Base-by-base conservation (phyloP, 495 filamentous ascomycete species). In the Apiosordaria backusii region DNA sequence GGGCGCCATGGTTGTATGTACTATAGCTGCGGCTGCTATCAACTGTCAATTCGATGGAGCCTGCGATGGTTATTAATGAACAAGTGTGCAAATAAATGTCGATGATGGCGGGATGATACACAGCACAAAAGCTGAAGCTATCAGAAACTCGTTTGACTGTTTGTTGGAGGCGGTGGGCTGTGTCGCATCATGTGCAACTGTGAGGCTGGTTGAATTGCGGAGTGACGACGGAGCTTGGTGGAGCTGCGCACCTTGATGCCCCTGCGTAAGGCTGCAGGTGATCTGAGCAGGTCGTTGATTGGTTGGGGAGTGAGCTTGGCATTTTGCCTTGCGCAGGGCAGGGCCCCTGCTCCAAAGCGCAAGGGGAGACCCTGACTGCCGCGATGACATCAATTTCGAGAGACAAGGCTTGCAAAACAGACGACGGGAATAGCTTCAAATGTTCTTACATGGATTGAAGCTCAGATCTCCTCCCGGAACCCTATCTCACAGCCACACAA, bases 181-280 rank as follows among this genome's bases (percentile, higher is more conserved):
- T 25, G 21, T 10, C 23, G 21, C 6, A 29, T 13, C 24, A 19
- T 24, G 18, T n/a, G 22, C 24, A 13, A 2, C 35, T 24, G 18
- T n/a, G 22, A 18, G 10, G 2, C 35, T 35, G 26, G 19, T 40
- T 26, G 35, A 13, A 7, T 13, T 7, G 35, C 35, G 13, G 35
- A 45, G 35, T 29, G 27, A 3, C 27, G 27, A 7, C 3, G 27
- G 27, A 4, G 35, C 16, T 45, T 45, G 24, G 24, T 57, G 10
- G 45, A 54, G 16, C n/a, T 40, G 24, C 15, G 63, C 35, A 65
- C 63, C 63, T 63, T 57, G 53, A 62, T 63, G 61, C 29, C 60
- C 65, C 29, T 18, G 27, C 59, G 55, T 57, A 50, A 55, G 61
- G 61, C 62, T 57, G n/a, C n/a, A n/a, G n/a, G n/a, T n/a, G 62